These are phyloP conservation scores for Anisogramma anomala DNA, from an alignment of 2,329 filamentous ascomycete species.

Conservation along the genomic window DNA sequence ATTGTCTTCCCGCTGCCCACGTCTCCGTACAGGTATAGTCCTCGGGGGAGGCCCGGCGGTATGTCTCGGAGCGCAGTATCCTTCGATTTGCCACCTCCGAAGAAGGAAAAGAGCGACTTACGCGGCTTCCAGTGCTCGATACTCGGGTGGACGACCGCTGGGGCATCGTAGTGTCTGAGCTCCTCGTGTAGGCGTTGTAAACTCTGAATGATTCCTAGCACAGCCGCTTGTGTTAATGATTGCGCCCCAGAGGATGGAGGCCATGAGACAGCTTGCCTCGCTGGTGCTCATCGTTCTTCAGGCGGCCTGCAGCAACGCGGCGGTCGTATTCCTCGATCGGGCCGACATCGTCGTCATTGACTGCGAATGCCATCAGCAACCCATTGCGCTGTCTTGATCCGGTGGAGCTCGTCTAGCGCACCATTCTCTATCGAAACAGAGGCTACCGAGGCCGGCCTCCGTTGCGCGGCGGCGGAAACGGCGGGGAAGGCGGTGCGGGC, in stretches of 20 bases:
- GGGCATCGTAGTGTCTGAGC: constrained; percentile 61
- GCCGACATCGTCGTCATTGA: constrained; percentile 37
- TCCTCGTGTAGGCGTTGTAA: constrained; percentile 84
- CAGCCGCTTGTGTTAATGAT: constrained; percentile 12
- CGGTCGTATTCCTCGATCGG: constrained; percentile 82
- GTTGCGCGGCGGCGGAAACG: constrained; percentile 13
- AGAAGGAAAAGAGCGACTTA: constrained; percentile 46
- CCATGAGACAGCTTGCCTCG: constrained; percentile 47
- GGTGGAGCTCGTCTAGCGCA: not conserved
- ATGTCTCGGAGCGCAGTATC: constrained; percentile 39
- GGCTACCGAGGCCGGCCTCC: constrained; percentile 14
- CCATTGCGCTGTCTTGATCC: not conserved
- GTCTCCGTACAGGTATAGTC: constrained; percentile 90
- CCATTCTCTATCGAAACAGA: constrained; percentile 16
- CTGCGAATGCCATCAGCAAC: constrained; percentile 5
- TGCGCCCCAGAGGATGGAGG: not conserved
- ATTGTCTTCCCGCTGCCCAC: constrained; percentile 98
- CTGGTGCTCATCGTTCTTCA: constrained; percentile 86
- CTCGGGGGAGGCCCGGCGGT: constrained; percentile 66
- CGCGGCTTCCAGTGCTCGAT: constrained; percentile 55
- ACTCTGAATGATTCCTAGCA: constrained; percentile 69
- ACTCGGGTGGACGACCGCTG: constrained; percentile 63
- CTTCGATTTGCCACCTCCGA: constrained; percentile 43
- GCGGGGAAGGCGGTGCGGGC: constrained; percentile 15
- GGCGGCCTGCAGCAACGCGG: constrained; percentile 58